Conservation (phyloP, 2,329 filamentous ascomycete species). For the Colletotrichum simmondsii region DNA sequence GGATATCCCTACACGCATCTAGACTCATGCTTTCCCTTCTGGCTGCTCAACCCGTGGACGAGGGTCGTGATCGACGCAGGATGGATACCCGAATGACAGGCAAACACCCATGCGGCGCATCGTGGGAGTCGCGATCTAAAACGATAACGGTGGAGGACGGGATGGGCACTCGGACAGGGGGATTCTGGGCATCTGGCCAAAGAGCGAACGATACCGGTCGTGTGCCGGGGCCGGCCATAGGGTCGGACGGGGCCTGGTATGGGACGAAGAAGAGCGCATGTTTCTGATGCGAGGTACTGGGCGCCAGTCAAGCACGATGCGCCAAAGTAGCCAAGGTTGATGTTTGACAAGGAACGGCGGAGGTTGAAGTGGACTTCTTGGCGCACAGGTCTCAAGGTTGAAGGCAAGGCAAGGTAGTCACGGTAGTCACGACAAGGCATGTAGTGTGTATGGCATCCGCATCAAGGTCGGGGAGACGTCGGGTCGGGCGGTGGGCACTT, state of each 20-base stretch:
- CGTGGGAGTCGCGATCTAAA: slow-evolving; percentile 29
- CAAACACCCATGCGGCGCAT: slow-evolving; percentile 30
- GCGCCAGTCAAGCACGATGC: slow-evolving; percentile 30
- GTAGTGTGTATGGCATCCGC: background rate
- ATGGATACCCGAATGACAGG: slow-evolving; percentile 28
- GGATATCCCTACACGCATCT: slow-evolving; percentile 21
- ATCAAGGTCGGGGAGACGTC: slow-evolving; percentile 2
- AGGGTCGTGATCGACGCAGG: slow-evolving; percentile 26
- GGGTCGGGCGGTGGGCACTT: slow-evolving; percentile 2
- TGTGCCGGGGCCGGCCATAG: slow-evolving; percentile 28
- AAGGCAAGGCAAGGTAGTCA: background rate
- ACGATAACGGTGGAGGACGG: slow-evolving; percentile 28
- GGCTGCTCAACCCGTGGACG: background rate
- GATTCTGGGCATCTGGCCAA: slow-evolving; percentile 22
- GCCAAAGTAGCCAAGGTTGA: slow-evolving; percentile 11
- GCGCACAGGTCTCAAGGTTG: background rate
- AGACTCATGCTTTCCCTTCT: slow-evolving; percentile 10
- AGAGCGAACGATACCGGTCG: slow-evolving; percentile 22
- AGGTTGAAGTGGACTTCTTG: slow-evolving; percentile 24
- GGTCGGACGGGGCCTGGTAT: slow-evolving; percentile 23
- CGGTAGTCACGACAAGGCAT: no score
- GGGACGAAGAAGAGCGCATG: slow-evolving; percentile 31
- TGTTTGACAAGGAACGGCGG: slow-evolving; percentile 26
- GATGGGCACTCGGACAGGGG: slow-evolving; percentile 34
- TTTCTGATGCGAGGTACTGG: slow-evolving; percentile 24